Evolutionary conservation across 2,329 filamentous ascomycete species (phyloP), one percentile per base, ranked within the genome.

Genomic region (Volutella citrinella): DNA sequence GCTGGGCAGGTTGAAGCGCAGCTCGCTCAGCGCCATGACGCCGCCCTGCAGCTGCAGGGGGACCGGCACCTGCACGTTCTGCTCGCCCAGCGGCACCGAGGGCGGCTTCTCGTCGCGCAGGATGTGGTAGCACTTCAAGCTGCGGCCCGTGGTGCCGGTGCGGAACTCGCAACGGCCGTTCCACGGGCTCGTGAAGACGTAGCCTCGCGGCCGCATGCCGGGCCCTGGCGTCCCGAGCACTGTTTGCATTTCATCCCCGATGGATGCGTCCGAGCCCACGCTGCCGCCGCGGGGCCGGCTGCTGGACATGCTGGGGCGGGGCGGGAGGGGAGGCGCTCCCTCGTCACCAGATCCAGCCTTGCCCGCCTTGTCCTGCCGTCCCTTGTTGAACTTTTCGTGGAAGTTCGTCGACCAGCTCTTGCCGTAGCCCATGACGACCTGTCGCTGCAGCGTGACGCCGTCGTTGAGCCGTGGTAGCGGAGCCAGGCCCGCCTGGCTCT

Each of bases 181-280:
- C 91, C 91, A 97, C 0, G 89, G 90, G 25, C 86, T 93, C 14
- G 70, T 66, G 56, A 96, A 96, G 2, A 80, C 76, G 60, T 94
- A 95, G 13, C 81, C 84, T 19, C 73, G 72, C 0, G 80, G 70
- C 34, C 68, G 75, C 42, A 70, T 65, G 13, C 64, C 72, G 0
- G 68, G 66, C 1, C 65, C 66, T 1, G 70, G 68, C 3, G 65
- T 57, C 18, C 41, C 32, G 29, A 50, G 40, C 2, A 68, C 66
- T 12, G 43, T 48, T 17, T 61, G 16, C 59, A 51, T 37, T 12
- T 53, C 51, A 12, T 41, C 38, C 5, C 56, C 60, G 10, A 25
- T 33, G 2, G 64, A 61, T 3, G 48, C 37, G 8, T 55, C 48
- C 0, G 66, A 65, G 1, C 44, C 41, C 30, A 51, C 37, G 48